Percentiles rank a stretch among this genome's conserved stretches.
Evolutionary conservation across 2,329 filamentous ascomycete genomes (phyloP).

Genomic region (Colletotrichum graminicola): DNA sequence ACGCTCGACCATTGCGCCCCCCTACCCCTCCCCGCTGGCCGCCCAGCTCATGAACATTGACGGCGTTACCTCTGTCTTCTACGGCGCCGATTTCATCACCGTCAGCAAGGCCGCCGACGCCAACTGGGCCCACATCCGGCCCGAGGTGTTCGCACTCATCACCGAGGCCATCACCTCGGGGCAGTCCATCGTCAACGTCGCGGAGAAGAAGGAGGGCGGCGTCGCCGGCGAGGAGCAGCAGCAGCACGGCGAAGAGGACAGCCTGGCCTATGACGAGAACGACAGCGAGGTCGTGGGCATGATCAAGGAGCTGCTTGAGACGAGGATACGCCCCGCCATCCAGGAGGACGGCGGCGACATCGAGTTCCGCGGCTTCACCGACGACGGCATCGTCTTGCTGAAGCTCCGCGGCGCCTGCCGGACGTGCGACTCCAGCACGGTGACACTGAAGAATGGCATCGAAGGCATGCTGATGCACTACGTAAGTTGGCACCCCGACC

Average conservation of each 20-base stretch:
- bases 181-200: conserved; percentile 80
- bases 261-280: conserved; percentile 85
- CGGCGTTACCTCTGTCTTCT: conserved; percentile 94
- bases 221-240: conserved; percentile 54
- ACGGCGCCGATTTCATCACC: conserved; percentile 95
- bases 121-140: conserved; percentile 94
- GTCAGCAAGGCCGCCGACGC: conserved; percentile 90
- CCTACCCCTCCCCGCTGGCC: conserved; percentile 91
- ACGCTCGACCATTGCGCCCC: conserved; percentile 87
- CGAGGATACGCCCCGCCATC: conserved; percentile 92
- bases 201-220: conserved; percentile 68
- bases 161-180: conserved; percentile 91
- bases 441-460: conserved; percentile 97
- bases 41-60: conserved; percentile 93
- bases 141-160: conserved; percentile 94
- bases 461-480: conserved; percentile 99
- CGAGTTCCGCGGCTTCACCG: conserved; percentile 90
- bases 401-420: conserved; percentile 94
- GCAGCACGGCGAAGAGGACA: conserved; percentile 72
- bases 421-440: conserved; percentile 96
- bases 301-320: conserved; percentile 98
- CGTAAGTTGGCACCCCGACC: conserved; percentile 64
- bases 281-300: conserved; percentile 96
- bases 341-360: conserved; percentile 99
- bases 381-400: conserved; percentile 80